phyloP scores from a whole-genome alignment of 306 rosid genomes.

The Sicyos edulis region DNA sequence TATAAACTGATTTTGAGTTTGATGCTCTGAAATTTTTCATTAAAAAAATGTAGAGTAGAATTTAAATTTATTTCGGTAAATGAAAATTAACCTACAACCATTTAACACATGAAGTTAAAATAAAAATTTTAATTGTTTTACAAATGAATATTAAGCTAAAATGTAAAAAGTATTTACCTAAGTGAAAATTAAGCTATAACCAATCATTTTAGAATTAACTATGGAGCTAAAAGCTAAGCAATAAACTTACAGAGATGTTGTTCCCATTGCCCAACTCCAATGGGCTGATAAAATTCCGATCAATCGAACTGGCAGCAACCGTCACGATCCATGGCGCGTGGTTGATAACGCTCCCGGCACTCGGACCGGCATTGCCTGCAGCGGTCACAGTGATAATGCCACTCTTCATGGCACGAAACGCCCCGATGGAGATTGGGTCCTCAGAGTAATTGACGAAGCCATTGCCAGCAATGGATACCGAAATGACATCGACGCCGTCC shows the following conservation, averaged over 20 bases:
- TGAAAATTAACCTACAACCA: too few species aligned
- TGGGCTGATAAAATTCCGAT: slow-evolving; percentile 52
- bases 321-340: slow-evolving; percentile 85
- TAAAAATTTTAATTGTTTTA: too few species aligned
- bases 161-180: too few species aligned
- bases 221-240: background rate
- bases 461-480: slow-evolving; percentile 65
- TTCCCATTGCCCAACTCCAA: slow-evolving; percentile 62
- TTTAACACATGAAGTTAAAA: too few species aligned
- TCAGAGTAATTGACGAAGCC: slow-evolving; percentile 28
- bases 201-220: too few species aligned
- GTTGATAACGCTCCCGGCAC: slow-evolving; percentile 39
- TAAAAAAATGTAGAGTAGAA: too few species aligned
- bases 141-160: too few species aligned
- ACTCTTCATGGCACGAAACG: slow-evolving; percentile 77
- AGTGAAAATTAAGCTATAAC: too few species aligned
- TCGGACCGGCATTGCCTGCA: slow-evolving; percentile 78
- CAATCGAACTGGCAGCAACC: slow-evolving; percentile 82
- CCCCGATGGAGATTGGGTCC: slow-evolving; percentile 58
- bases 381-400: slow-evolving; percentile 74
- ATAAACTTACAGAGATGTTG: slow-evolving; percentile 49
- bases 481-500: slow-evolving; percentile 86
- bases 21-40: too few species aligned
- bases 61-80: too few species aligned
- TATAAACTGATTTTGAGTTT: too few species aligned